Conservation (phyloP, 108 stramenopile species). For the Pseudonitzschia multiseries region DNA sequence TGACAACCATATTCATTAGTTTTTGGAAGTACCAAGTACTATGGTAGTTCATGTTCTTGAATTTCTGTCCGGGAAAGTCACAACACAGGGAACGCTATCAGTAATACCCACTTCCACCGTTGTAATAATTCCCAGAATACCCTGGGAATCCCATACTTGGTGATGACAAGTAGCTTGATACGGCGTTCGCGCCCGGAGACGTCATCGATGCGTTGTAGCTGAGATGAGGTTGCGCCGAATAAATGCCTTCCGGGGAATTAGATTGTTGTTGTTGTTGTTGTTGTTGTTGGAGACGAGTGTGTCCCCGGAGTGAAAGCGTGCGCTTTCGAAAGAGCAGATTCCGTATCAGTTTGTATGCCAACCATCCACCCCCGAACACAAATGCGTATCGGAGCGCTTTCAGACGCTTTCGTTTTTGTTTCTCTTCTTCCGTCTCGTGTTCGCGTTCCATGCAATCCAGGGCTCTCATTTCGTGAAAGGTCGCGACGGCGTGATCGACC, state of each 20-base stretch:
- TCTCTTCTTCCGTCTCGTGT: slow-evolving; percentile 42
- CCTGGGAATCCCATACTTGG: background rate
- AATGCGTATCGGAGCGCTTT: slow-evolving; percentile 73
- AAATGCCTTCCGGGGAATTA: background rate
- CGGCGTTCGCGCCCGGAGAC: background rate
- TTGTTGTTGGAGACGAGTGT: background rate
- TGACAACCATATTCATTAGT: too few relatives aligned
- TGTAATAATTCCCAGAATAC: background rate
- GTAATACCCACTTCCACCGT: background rate
- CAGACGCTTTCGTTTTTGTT: slow-evolving; percentile 51
- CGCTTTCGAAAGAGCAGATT: slow-evolving; percentile 28
- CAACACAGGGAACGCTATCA: background rate
- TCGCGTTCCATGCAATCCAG: slow-evolving; percentile 32
- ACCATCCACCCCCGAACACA: slow-evolving; percentile 55
- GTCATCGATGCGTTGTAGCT: background rate
- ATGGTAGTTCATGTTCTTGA: background rate
- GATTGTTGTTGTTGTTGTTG: background rate
- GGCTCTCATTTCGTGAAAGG: slow-evolving; percentile 61
- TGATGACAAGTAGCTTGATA: background rate
- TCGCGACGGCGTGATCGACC: slow-evolving; percentile 69
- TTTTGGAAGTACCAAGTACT: background rate
- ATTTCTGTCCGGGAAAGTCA: background rate
- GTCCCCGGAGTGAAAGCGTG: background rate
- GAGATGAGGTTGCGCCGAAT: background rate
- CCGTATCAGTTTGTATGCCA: slow-evolving; percentile 54